phyloP scores from a whole-genome alignment of 2,329 filamentous ascomycete species.

The Neocucurbitaria cava region DNA sequence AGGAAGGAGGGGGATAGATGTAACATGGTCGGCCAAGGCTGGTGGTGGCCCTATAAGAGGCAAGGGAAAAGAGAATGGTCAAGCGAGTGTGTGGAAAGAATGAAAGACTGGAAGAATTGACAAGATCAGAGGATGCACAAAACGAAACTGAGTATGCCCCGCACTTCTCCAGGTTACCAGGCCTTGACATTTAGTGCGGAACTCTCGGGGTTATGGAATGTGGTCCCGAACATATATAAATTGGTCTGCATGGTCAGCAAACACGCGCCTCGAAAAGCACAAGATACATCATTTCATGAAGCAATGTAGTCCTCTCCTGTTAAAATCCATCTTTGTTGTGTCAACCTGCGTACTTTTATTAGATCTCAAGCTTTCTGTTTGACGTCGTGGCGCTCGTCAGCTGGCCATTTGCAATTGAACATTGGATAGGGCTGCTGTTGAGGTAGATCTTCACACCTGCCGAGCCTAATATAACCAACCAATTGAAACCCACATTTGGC shows the following conservation, averaged over 20 bases:
- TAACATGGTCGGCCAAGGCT: neutral
- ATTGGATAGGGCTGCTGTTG: too few relatives aligned
- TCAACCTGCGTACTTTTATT: too few relatives aligned
- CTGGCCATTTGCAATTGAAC: neutral
- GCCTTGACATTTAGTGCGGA: too few relatives aligned
- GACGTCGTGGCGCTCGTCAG: neutral
- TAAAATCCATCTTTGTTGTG: neutral
- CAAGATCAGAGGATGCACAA: neutral
- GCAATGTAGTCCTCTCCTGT: too few relatives aligned
- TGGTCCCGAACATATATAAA: too few relatives aligned
- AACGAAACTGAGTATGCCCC: neutral
- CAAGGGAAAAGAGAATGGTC: neutral
- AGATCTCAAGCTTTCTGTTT: neutral
- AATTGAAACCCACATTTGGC: neutral
- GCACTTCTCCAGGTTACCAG: neutral
- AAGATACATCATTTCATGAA: too few relatives aligned
- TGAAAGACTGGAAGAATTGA: neutral
- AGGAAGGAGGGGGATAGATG: neutral
- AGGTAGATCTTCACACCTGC: neutral
- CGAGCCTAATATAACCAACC: neutral
- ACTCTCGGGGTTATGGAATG: too few relatives aligned
- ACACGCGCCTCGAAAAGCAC: too few relatives aligned
- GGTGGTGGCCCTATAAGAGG: constrained; percentile 1
- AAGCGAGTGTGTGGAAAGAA: constrained; percentile 4
- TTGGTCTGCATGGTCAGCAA: too few relatives aligned